Conservation (phyloP, 192 early-diverging fungal genomes). For the Umbelopsis sp. region DNA sequence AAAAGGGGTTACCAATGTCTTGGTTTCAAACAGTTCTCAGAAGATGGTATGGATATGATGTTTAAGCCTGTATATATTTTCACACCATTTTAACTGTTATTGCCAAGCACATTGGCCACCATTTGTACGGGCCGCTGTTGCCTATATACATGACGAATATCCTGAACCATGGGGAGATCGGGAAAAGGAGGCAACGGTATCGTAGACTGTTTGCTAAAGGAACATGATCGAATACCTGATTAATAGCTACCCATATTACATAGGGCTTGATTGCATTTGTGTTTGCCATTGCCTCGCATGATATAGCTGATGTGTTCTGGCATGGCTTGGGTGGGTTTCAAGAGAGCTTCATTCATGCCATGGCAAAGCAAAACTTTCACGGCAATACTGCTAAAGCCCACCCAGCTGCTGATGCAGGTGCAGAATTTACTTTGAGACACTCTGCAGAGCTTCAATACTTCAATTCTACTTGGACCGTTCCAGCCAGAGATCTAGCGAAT, state of each 20-base stretch:
- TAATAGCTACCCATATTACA: background rate
- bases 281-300: conserved; percentile 70
- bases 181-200: conserved; percentile 38
- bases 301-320: conserved; percentile 70
- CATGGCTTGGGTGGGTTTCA: conserved; percentile 58
- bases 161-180: conserved; percentile 51
- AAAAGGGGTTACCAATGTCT: conserved; percentile 62
- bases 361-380: conserved; percentile 54
- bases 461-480: conserved; percentile 58
- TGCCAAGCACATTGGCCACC: conserved; percentile 70
- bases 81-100: conserved; percentile 8
- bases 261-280: conserved; percentile 64
- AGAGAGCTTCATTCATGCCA: conserved; percentile 60
- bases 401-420: conserved; percentile 62
- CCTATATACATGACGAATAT: conserved; percentile 62
- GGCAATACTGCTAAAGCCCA: conserved; percentile 55
- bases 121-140: conserved; percentile 57
- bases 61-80: background rate
- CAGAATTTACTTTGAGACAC: conserved; percentile 65
- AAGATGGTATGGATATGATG: conserved; percentile 41
- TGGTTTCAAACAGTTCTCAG: conserved; percentile 41
- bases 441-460: conserved; percentile 27
- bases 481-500: conserved; percentile 61
- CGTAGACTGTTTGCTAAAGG: background rate
- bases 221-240: background rate